A percentile compares a stretch with the other conserved stretches of the same genome.
Conservation (phyloP, 306 rosid genomes). For the Gynostemma pentaphyllum region DNA sequence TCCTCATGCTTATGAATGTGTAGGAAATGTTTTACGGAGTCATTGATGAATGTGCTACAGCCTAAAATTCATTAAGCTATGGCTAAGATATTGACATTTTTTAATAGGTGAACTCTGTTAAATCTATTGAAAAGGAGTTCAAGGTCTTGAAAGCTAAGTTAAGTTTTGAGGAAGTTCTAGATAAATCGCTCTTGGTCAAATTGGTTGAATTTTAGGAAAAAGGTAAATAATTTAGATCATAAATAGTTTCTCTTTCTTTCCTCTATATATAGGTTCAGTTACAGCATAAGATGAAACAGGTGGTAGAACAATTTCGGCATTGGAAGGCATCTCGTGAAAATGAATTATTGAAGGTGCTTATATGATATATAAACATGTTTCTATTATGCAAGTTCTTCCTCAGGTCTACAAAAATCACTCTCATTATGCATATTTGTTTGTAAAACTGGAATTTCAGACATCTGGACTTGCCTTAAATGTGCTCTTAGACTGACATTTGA, state of each 20-base stretch:
- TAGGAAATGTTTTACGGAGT: no score
- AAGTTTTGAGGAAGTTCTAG: conserved; percentile 51
- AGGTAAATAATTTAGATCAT: conserved; percentile 26
- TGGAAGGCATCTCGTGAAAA: conserved; percentile 99
- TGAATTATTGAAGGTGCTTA: conserved; percentile 72
- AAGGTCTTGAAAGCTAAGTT: conserved; percentile 56
- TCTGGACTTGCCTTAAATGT: no score
- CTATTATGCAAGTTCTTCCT: no score
- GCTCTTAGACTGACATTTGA: no score
- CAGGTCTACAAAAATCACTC: no score
- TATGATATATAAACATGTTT: background rate
- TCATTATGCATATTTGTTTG: no score
- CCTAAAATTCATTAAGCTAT: background rate
- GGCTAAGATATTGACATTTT: conserved; percentile 13
- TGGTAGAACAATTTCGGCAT: conserved; percentile 96
- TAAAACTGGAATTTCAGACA: no score
- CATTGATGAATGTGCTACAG: background rate
- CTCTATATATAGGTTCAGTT: conserved; percentile 62
- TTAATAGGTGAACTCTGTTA: conserved; percentile 59
- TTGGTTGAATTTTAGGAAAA: conserved; percentile 50
- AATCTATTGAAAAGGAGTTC: conserved; percentile 57
- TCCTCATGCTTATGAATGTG: no score
- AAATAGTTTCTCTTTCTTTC: background rate
- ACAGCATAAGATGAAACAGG: conserved; percentile 96
- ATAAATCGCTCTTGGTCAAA: conserved; percentile 71